Conservation (phyloP, 192 early-diverging fungal species). For the Rhizophagus sp. region DNA sequence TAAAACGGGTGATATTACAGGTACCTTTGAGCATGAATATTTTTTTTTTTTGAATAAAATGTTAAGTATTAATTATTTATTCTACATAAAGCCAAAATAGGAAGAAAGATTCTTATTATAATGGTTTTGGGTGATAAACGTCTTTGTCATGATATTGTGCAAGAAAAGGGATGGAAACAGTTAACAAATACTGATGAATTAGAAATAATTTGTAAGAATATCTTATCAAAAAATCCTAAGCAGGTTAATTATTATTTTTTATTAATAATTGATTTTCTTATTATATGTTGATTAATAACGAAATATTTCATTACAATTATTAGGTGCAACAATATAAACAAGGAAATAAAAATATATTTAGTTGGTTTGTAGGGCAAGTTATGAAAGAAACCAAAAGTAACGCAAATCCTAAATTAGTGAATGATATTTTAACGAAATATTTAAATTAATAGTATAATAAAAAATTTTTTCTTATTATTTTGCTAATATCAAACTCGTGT, state of each 20-base stretch:
- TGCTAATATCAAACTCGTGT: no score
- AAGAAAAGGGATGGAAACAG: constrained; percentile 62
- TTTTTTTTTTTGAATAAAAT: no score
- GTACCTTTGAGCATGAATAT: constrained; percentile 11
- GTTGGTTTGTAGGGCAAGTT: constrained; percentile 83
- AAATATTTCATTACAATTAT: constrained; percentile 17
- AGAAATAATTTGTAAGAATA: constrained; percentile 43
- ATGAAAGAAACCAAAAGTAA: constrained; percentile 80
- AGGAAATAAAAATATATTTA: constrained; percentile 68
- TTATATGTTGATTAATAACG: not conserved
- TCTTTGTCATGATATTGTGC: constrained; percentile 55
- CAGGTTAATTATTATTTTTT: constrained; percentile 36
- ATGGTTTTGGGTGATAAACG: constrained; percentile 68
- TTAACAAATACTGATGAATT: constrained; percentile 48
- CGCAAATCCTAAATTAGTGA: constrained; percentile 72
- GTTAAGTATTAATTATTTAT: not conserved
- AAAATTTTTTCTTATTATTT: no score
- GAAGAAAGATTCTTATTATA: constrained; percentile 66
- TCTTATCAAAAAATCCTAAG: constrained; percentile 44
- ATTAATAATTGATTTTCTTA: not conserved
- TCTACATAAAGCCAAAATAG: constrained; percentile 47
- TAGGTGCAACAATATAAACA: constrained; percentile 60
- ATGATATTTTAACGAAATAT: constrained; percentile 50
- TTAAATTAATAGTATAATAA: not conserved
- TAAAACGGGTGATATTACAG: constrained; percentile 56